phyloP scores from a whole-genome alignment of 495 filamentous ascomycete genomes.

The Amphirosellinia nigrospora region DNA sequence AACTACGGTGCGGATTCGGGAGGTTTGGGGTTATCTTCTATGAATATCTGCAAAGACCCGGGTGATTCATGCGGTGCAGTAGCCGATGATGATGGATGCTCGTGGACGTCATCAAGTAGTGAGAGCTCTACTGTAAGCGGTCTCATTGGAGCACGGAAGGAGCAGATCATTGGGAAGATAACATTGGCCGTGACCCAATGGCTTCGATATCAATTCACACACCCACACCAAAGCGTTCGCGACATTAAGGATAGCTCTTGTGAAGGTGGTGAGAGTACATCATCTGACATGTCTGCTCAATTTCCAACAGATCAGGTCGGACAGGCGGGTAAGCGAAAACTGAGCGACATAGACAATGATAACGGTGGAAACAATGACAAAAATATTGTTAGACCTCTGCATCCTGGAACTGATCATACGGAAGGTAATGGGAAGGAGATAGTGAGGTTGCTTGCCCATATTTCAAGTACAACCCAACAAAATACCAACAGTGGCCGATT shows the following conservation, averaged over 20 bases:
- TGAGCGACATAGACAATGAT: neutral
- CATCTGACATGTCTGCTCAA: neutral
- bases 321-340: neutral
- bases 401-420: neutral
- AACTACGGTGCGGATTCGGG: no score
- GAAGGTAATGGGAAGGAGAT: constrained; percentile 16
- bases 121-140: neutral
- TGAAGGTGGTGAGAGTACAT: neutral
- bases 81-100: neutral
- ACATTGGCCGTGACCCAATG: neutral
- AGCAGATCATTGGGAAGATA: neutral
- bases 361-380: neutral
- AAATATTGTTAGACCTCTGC: neutral
- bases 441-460: constrained; percentile 41
- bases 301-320: neutral
- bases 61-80: neutral
- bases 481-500: constrained; percentile 42
- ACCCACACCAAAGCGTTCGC: neutral
- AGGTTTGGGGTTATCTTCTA: neutral
- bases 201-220: neutral
- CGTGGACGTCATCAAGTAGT: constrained; percentile 2
- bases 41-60: neutral
- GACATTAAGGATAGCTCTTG: neutral
- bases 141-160: neutral
- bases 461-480: constrained; percentile 40